A percentile compares a stretch with the other conserved stretches of the same genome.
These are phyloP conservation scores for Claviceps humidiphila DNA, from an alignment of 2,329 filamentous ascomycete genomes.

Conservation along the genomic window DNA sequence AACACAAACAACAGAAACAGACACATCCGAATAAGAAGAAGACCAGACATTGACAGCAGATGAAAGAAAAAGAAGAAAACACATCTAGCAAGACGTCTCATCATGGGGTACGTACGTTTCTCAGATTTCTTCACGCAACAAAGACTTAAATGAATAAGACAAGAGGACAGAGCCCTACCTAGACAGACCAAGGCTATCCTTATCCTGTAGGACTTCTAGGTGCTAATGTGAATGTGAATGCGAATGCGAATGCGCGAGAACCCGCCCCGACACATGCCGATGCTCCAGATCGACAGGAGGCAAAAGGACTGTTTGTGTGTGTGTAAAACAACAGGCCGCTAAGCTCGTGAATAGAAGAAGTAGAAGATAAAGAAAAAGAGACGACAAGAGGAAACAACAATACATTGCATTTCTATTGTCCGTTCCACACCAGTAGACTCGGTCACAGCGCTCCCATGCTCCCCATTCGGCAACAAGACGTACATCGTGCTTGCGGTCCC, in stretches of 20 bases:
- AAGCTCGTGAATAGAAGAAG: not conserved
- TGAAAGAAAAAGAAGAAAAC: no score
- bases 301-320: not conserved
- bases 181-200: not conserved
- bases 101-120: no score
- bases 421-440: not conserved
- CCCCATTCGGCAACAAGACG: conserved; percentile 1
- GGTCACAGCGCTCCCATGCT: not conserved
- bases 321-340: not conserved
- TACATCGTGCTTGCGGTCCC: conserved; percentile 3
- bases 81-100: no score
- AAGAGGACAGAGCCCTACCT: not conserved
- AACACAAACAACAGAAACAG: no score
- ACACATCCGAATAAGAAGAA: no score
- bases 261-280: conserved; percentile 9
- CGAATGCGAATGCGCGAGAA: conserved; percentile 3
- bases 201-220: not conserved
- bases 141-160: not conserved
- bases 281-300: not conserved
- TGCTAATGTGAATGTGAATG: conserved; percentile 6
- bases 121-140: not conserved
- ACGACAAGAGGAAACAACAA: conserved; percentile 2
- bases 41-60: no score
- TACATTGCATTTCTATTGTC: conserved; percentile 1
- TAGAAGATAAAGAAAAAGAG: not conserved